Base-by-base conservation (phyloP, 345 rosid species). In the Camelina hispida region DNA sequence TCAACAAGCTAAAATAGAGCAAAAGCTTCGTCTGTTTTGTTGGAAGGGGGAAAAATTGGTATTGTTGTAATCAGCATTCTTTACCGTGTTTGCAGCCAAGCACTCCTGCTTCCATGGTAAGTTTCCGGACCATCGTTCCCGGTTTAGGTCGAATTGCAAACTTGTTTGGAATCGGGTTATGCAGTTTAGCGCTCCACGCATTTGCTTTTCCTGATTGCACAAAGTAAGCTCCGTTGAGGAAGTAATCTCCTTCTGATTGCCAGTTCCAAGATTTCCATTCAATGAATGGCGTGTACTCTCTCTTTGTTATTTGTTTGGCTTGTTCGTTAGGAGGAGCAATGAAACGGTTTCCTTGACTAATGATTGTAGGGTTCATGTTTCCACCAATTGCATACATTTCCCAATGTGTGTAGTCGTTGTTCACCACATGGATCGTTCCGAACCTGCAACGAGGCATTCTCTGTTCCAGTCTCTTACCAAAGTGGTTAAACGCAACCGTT, bases 341-440 rank as follows among this genome's bases (percentile, higher is more conserved):
- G 86, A 84, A 91, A n/a, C 97, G 83, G 35, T 91, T 91, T 14
- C 93, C 96, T 56, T 88, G 88, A 60, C 96, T 90, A 46, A 90
- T 71, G 72, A 90, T 87, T 56, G 91, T 88, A 22, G 93, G 93
- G 16, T 69, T 17, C 18, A 60, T 40, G 75, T 89, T 90, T 32
- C 93, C 96, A 32, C 93, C 91, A 12, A 90, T 85, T 16, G 91
- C 90, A 37, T 87, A 90, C 87, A 77, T 85, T 11, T 68, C 78
- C 93, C 93, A 90, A 46, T 86, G 93, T 20, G 93, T 86, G 69
- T 88, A 88, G 79, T 90, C 96, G 66, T 90, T 90, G 79, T 90
- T 90, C 28, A 87, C 91, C 14, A 90, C 90, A 68, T 90, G 96
- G 28, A 84, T 15, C 72, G 80, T 67, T 13, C 96, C 93, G 55